phyloP scores from a whole-genome alignment of 305 asterid species.

The Andrographis paniculata region DNA sequence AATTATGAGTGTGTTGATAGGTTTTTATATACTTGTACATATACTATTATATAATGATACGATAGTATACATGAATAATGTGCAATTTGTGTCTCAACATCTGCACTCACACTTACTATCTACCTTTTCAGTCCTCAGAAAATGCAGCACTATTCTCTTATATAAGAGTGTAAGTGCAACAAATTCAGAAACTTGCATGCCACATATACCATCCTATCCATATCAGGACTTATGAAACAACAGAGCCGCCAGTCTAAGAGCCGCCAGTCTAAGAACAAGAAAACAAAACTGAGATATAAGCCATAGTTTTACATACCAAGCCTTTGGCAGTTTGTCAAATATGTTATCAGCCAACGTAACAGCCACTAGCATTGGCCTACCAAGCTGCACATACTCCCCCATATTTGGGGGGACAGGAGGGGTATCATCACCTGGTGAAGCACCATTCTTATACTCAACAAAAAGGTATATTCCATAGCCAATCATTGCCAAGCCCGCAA shows the following conservation, averaged over 20 bases:
- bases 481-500: slow-evolving; percentile 78
- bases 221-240: too few relatives aligned
- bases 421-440: slow-evolving; percentile 37
- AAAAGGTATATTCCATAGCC: slow-evolving; percentile 89
- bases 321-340: slow-evolving; percentile 88
- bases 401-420: slow-evolving; percentile 36
- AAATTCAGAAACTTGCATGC: not conserved
- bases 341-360: slow-evolving; percentile 52
- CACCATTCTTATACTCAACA: slow-evolving; percentile 51
- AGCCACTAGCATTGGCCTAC: slow-evolving; percentile 82
- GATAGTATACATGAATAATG: too few relatives aligned
- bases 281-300: slow-evolving; percentile 4
- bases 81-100: too few relatives aligned
- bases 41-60: too few relatives aligned
- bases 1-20: too few relatives aligned
- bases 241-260: too few relatives aligned
- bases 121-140: too few relatives aligned
- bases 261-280: not conserved
- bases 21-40: too few relatives aligned
- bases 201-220: not conserved
- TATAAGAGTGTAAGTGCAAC: too few relatives aligned
- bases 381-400: slow-evolving; percentile 57
- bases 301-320: slow-evolving; percentile 51
- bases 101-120: too few relatives aligned
- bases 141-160: too few relatives aligned